Base-by-base conservation (phyloP, 108 stramenopile genomes). In the Cafeteria roenbergensis region DNA sequence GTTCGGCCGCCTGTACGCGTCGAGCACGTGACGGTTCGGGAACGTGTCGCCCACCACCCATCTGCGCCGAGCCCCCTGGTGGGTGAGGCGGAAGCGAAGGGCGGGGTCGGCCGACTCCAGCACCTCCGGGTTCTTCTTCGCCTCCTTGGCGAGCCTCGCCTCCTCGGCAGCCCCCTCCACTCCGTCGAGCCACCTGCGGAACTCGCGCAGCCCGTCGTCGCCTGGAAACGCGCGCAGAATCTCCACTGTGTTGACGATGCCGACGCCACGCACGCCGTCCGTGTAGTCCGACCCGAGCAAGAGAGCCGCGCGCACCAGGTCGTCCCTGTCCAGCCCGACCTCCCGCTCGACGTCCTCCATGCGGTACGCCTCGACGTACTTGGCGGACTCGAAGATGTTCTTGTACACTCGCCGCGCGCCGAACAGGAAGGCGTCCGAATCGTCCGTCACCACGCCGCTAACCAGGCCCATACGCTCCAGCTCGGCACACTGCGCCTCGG, bases 241-340 rank as follows among this genome's bases (percentile, higher is more conserved):
- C 79, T 99, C 98, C 89, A 94, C 93, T 20, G 90, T 93, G 64
- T 97, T 99, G 25, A 99, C 98, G 57, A 95, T 91, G 1, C 98
- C 98, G 0, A 99, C 91, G 9, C 90, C 89, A 52, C 86, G 84
- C 26, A 99, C 87, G n/a, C 94, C 98, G 55, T 91, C 86, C 21
- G 91, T 95, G 71, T 99, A 99, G 68, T 99, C 98, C 48, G 89
- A 86, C 25, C 98, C 98, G 21, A 99, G 70, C 12, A 99, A 70
- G 84, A 97, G 87, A 22, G 98, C 95, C 27, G 95, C 65, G 0
- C 92, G 85, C 20, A 95, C 73, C 33, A 95, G 64, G 25, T 90
- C 80, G 55, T 88, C 76, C 24, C 82, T 79, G 17, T 74, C 78
- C 22, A 99, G 66, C 42, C 82, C 88, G 61, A 99, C 79, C 48